phyloP scores from a whole-genome alignment of 2,329 filamentous ascomycete species.

The Talaromyces piceae region DNA sequence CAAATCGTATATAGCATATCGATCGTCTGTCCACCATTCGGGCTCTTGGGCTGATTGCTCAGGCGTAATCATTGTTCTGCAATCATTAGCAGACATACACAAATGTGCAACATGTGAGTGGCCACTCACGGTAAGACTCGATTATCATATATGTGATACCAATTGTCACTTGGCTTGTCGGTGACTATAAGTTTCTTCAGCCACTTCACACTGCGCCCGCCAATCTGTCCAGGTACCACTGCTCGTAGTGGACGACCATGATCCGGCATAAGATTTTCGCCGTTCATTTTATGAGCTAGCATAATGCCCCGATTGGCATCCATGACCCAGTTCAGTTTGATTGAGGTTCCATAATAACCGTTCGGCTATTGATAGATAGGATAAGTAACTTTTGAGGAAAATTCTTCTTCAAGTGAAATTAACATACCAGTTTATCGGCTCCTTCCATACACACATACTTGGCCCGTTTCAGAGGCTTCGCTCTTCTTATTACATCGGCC shows the following conservation, averaged over 20 bases:
- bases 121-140: conserved; percentile 62
- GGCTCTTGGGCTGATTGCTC: conserved; percentile 64
- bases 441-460: conserved; percentile 88
- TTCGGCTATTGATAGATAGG: conserved; percentile 52
- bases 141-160: conserved; percentile 95
- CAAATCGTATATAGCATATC: conserved; percentile 88
- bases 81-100: conserved; percentile 7
- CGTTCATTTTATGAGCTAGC: conserved; percentile 87
- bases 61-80: conserved; percentile 67
- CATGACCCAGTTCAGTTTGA: conserved; percentile 83
- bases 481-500: conserved; percentile 60
- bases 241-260: conserved; percentile 78
- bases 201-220: conserved; percentile 90
- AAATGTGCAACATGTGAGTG: not conserved
- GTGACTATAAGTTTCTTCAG: conserved; percentile 74
- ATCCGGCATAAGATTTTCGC: conserved; percentile 68
- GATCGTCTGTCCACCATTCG: conserved; percentile 78
- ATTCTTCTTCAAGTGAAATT: not conserved
- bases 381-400: not conserved
- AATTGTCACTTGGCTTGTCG: conserved; percentile 73
- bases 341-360: conserved; percentile 78
- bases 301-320: conserved; percentile 77
- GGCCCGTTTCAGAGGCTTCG: conserved; percentile 61
- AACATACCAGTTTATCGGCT: conserved; percentile 64
- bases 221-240: conserved; percentile 85